Evolutionary conservation across 345 rosid genomes (phyloP), one percentile per base, ranked within the genome.

Genomic region (Boechera stricta): DNA sequence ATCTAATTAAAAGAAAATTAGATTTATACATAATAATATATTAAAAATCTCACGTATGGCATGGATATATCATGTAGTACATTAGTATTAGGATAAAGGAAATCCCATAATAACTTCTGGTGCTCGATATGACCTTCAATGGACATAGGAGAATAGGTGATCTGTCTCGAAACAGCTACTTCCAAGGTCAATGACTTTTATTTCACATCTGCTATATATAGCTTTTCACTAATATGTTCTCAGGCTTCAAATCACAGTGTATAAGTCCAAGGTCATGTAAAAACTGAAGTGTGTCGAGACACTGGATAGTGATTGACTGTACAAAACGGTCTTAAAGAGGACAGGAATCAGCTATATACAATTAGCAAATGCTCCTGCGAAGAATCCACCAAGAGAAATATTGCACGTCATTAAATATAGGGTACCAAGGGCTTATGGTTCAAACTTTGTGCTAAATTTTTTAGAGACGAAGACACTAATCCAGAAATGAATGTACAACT

Each of bases 161-260:
- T 93, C 99, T 2, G 99, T 93, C 90, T 93, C 97, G 80, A 93
- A 96, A 85, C 99, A 96, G 85, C 99, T 93, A 80, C 99, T 91
- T 77, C 99, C 99, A n/a, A 96, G 97, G 84, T 96, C 99, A 48
- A 96, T 96, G 78, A 93, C 97, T 88, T 96, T 96, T 79, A 93
- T 90, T 84, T 96, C 99, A 60, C 99, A 96, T 78, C 99, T 87
- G 76, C 97, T 96, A 72, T 21, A 21, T 21, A 21, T 96, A 96
- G 82, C 99, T 96, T 80, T 96, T 93, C 49, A 96, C 98, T 77
- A 96, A 76, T 78, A 93, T 91, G 64, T 96, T 96, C 80, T 96
- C 98, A 32, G 98, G 98, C 79, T 96, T 96, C 54, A 96, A 80
- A 80, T 96, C 98, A 74, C 99, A 96, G 79, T 96, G 98, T 72